Evolutionary conservation across 116 monocot species (phyloP), one percentile per base, ranked within the genome.

Genomic region (Trichopus zeylanicus): DNA sequence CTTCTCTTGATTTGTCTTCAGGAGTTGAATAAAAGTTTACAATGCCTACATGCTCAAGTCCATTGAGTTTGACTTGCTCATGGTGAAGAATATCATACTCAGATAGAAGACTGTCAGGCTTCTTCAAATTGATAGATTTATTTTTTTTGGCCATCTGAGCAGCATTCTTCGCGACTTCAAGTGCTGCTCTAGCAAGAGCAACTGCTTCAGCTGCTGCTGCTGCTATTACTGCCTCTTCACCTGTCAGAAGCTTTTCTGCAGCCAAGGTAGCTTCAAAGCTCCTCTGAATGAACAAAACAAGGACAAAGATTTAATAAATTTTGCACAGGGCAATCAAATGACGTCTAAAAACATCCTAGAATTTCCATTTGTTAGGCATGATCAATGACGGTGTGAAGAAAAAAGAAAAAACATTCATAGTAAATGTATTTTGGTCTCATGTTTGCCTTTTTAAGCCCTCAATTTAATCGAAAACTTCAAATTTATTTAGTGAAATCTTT

Each of bases 101-200:
- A 57, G 67, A 64, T 57, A 56, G 30, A 74, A 53, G 39, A 65
- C 67, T 49, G 38, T 72, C 73, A 57, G 42, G 19, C 34, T 66
- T 84, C 8, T 73, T 31, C 0, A 39, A 62, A 64, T 69, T 77
- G 26, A 57, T 29, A 16, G 57, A 72, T 38, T 55, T 62, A 24
- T 48, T 65, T 35, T 51, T 63, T 64, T 67, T 58, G 23, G 68
- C 55, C 56, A 81, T 70, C 39, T 62, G 75, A 27, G 82, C 86
- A 29, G 89, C 89, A 77, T 86, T 78, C 78, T 81, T 78, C 6
- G 94, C 85, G 65, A 81, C 64, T 62, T 94, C 83, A 33, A 78
- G 65, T 59, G 94, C 94, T 62, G 78, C 89, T 86, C 79, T 80
- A 63, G 95, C 95, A 67, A 95, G 87, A 51, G 90, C 81, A 53